Base-by-base conservation (phyloP, 495 filamentous ascomycete genomes). In the Clavariopsis aquatica region DNA sequence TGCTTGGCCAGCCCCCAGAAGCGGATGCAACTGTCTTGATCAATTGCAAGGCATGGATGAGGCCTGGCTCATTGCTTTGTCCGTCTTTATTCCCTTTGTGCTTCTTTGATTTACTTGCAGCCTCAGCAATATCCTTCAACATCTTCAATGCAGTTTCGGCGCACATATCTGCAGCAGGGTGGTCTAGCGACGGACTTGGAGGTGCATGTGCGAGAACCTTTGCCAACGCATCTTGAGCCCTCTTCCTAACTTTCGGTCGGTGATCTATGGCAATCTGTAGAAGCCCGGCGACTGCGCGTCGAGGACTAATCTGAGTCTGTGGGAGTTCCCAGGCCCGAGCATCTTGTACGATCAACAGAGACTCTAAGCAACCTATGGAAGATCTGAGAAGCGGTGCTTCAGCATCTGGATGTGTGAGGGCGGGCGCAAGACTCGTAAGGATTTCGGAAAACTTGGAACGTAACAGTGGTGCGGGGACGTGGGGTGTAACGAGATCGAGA, bases 1-100 rank as follows among this genome's bases (percentile, higher is more conserved):
- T 89, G 77, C 88, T 95, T n/a, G 94, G 94, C 95, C 95, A 98
- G 49, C 95, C 93, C 49, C 90, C 89, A 55, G 91, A 93, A 2
- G 89, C 90, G 23, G 82, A 78, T 3, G 93, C 92, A 63, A 98
- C 82, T 1, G 90, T 87, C 81, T 93, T 96, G 57, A 96, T 85
- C 51, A 98, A 80, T 63, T 98, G 95, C 60, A 98, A 75, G 3
- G 91, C 87, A 76, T 97, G 94, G 61, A 97, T 94, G 20, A 97
- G 80, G 17, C 84, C 82, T 15, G 94, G 93, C 57, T 96, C 91
- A 71, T 90, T 83, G 47, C 84, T 83, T 13, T 77, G 70, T 17
- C 80, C 80, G 1, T 85, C 78, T 36, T 73, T 75, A 29, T 76
- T 68, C 31, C 75, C 47, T 69, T 68, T 72, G 38, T 81, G 80